Evolutionary conservation across 1,139 yeast species (phyloP).

Genomic region (Hyphopichia burtonii): DNA sequence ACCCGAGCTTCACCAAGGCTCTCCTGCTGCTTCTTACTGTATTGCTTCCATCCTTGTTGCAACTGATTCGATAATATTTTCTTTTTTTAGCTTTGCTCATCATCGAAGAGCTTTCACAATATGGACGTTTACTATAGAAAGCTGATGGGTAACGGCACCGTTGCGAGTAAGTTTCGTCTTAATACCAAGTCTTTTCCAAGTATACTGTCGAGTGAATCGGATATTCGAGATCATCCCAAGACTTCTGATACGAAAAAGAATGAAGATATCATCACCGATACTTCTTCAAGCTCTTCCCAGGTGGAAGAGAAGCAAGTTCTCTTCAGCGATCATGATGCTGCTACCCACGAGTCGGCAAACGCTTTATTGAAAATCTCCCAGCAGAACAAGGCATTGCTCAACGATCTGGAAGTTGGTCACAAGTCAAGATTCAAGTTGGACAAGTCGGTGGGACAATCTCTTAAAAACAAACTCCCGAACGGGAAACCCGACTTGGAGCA

Average conservation of each 20-base stretch:
- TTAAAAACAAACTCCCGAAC: neutral
- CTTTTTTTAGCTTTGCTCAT: neutral
- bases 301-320: too few relatives aligned
- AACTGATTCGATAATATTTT: too few relatives aligned
- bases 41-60: too few relatives aligned
- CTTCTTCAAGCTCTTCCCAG: neutral
- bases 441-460: neutral
- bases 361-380: neutral
- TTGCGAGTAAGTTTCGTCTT: slow-evolving; percentile 36
- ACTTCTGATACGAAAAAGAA: neutral
- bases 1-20: too few relatives aligned
- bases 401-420: too few relatives aligned
- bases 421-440: neutral
- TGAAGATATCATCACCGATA: too few relatives aligned
- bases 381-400: neutral
- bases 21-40: too few relatives aligned
- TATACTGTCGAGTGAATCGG: slow-evolving; percentile 1
- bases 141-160: slow-evolving; percentile 41
- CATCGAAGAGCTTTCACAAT: neutral
- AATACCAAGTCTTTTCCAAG: neutral
- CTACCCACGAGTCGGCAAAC: neutral
- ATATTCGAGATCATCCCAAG: slow-evolving; percentile 1
- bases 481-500: neutral
- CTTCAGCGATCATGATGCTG: neutral
- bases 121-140: slow-evolving; percentile 40